Conservation (phyloP, 208 protist species). For the Porcisia hertigi region DNA sequence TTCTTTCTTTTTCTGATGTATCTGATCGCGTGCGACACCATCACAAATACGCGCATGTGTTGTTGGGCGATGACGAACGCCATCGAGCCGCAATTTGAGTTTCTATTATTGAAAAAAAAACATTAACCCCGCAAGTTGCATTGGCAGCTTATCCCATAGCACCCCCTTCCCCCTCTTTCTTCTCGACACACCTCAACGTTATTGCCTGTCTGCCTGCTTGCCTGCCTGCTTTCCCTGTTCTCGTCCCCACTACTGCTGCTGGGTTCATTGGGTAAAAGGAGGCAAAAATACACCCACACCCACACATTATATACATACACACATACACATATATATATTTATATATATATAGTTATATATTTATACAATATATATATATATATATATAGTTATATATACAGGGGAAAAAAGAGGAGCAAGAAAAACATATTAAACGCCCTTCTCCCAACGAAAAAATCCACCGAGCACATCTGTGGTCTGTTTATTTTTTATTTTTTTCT, state of each 20-base stretch:
- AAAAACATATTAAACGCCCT: no score
- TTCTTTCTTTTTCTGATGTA: not conserved
- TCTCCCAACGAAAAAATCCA: no score
- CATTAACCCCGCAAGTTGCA: not conserved
- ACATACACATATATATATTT: no score
- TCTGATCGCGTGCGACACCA: not conserved
- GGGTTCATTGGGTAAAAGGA: not conserved
- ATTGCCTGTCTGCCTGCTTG: not conserved
- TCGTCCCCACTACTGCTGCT: not conserved
- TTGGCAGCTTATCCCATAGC: not conserved
- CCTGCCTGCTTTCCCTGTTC: not conserved
- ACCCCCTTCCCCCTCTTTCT: not conserved
- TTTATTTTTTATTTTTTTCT: no score
- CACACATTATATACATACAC: no score
- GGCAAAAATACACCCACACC: not conserved
- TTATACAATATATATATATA: no score
- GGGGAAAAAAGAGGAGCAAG: no score
- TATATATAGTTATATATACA: no score
- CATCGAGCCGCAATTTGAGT: no score
- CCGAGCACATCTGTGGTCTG: no score
- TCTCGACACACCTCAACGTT: not conserved
- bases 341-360: no score
- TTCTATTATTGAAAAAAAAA: no score
- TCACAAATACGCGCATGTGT: not conserved
- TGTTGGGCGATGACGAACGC: not conserved